Percentiles rank a stretch among this genome's conserved stretches.
Conservation (phyloP, 2,329 filamentous ascomycete species). For the Alternaria arbusti region DNA sequence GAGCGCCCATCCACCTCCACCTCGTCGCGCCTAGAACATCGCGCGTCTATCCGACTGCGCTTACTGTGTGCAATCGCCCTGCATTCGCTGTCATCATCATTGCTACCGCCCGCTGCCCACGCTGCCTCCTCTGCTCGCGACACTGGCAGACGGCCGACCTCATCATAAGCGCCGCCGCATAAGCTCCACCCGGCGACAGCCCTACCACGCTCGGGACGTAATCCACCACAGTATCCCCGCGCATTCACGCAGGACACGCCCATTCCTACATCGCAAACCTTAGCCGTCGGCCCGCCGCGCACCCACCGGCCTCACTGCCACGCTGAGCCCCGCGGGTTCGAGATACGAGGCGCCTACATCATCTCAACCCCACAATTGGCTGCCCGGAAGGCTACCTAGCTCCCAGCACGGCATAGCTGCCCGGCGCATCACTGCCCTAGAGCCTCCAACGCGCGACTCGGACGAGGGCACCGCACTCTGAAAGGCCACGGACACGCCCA, state of each 20-base stretch:
- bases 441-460: conserved; percentile 11
- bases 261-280: conserved; percentile 3
- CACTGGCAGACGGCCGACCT: background rate
- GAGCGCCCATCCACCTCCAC: conserved; percentile 8
- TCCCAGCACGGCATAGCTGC: conserved; percentile 13
- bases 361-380: conserved; percentile 28
- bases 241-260: conserved; percentile 10
- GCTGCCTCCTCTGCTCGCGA: background rate
- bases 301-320: conserved; percentile 15
- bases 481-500: conserved; percentile 34
- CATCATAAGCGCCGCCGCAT: conserved; percentile 9
- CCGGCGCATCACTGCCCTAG: conserved; percentile 10
- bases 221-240: conserved; percentile 15
- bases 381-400: conserved; percentile 31
- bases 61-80: conserved; percentile 8
- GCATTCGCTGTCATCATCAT: conserved; percentile 8
- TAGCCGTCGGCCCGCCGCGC: conserved; percentile 13
- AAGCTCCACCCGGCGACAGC: conserved; percentile 8
- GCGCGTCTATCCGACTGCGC: conserved; percentile 8
- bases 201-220: conserved; percentile 17
- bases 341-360: conserved; percentile 18
- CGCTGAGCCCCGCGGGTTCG: conserved; percentile 32
- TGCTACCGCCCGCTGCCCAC: background rate
- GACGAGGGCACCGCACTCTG: conserved; percentile 14
- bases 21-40: conserved; percentile 13